phyloP scores from a whole-genome alignment of 176 grass and related monocot species.

The Oryza rufipogon region DNA sequence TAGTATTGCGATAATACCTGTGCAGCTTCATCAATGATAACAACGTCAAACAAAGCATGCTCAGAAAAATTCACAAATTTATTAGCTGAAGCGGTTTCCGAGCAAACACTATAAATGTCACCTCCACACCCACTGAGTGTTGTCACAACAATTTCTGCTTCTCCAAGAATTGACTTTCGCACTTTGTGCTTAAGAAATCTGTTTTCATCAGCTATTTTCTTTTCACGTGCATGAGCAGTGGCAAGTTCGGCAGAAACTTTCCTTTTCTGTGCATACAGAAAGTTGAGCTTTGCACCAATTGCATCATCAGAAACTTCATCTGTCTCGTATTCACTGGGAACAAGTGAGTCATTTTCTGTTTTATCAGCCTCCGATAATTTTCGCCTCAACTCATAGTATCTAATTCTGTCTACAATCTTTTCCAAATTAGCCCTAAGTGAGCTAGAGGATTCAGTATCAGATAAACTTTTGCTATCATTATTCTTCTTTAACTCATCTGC shows the following conservation, averaged over 20 bases:
- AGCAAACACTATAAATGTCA: slow-evolving; percentile 92
- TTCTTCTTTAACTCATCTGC: slow-evolving; percentile 64
- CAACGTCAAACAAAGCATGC: slow-evolving; percentile 91
- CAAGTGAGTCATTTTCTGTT: slow-evolving; percentile 40
- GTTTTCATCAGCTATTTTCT: slow-evolving; percentile 82
- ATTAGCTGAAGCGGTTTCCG: slow-evolving; percentile 67
- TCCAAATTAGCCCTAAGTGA: slow-evolving; percentile 83
- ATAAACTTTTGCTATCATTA: slow-evolving; percentile 50
- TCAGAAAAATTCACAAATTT: slow-evolving; percentile 83
- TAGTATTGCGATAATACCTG: slow-evolving; percentile 47
- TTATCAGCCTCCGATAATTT: slow-evolving; percentile 67
- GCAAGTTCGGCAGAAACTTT: slow-evolving; percentile 77
- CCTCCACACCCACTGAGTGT: slow-evolving; percentile 96
- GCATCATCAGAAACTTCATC: slow-evolving; percentile 77
- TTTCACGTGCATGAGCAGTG: slow-evolving; percentile 75
- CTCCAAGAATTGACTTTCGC: slow-evolving; percentile 87
- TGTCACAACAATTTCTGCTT: slow-evolving; percentile 92
- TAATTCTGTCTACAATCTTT: slow-evolving; percentile 84
- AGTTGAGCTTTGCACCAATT: slow-evolving; percentile 79
- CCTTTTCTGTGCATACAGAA: slow-evolving; percentile 85
- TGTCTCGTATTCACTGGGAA: slow-evolving; percentile 46
- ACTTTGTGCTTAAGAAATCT: slow-evolving; percentile 76
- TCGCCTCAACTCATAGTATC: slow-evolving; percentile 77
- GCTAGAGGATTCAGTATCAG: slow-evolving; percentile 64
- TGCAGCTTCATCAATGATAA: slow-evolving; percentile 96